These are phyloP conservation scores for Furculomyces boomerangus DNA, from an alignment of 371 early-diverging fungal species.

Conservation along the genomic window DNA sequence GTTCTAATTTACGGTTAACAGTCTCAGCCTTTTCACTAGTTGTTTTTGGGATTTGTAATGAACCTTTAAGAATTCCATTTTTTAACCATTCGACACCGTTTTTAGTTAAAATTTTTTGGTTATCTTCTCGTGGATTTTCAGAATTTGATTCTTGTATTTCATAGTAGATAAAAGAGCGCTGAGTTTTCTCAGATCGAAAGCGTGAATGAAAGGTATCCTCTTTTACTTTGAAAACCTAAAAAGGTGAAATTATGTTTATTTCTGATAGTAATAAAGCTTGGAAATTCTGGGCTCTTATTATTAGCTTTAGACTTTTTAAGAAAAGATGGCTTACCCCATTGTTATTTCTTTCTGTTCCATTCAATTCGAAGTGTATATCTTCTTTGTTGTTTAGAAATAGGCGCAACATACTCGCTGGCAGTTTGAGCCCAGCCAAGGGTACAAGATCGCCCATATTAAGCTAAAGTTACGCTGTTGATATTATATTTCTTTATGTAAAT, in stretches of 20 bases:
- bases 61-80: background rate
- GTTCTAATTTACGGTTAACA: background rate
- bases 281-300: too few relatives aligned
- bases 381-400: background rate
- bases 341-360: background rate
- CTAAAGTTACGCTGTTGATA: too few relatives aligned
- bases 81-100: background rate
- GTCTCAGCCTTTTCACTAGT: background rate
- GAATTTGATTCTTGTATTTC: background rate
- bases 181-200: background rate
- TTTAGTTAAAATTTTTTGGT: background rate
- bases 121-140: background rate
- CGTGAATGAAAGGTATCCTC: background rate
- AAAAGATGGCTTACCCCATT: background rate
- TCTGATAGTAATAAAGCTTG: too few relatives aligned
- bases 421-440: background rate
- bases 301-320: background rate
- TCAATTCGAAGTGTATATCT: background rate
- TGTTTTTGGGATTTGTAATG: background rate
- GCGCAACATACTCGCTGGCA: background rate
- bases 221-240: background rate
- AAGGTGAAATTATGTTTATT: background rate
- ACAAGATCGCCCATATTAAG: background rate
- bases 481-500: too few relatives aligned
- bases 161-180: background rate